Evolutionary conservation across 768 basidiomycete species (phyloP).

Genomic region (Leccinum subtestaceum): DNA sequence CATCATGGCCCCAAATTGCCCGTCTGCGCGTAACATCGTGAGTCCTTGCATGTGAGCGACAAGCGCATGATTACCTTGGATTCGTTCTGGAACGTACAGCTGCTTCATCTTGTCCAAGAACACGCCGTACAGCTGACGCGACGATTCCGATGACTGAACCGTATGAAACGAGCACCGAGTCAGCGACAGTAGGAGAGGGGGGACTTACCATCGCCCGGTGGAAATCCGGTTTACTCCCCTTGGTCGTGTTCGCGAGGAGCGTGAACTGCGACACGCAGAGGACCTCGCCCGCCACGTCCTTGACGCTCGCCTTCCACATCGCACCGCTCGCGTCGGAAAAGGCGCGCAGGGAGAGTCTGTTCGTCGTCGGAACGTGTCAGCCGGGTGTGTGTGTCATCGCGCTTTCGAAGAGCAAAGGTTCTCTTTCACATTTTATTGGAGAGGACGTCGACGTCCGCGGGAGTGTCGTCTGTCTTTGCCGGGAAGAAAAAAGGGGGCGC

Average conservation of each 20-base stretch:
- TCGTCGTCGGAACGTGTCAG: conserved; percentile 7
- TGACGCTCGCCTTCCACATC: conserved; percentile 88
- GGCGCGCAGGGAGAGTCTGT: conserved; percentile 47
- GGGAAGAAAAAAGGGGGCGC: not conserved
- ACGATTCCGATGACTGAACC: conserved; percentile 53
- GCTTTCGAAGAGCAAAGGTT: conserved; percentile 16
- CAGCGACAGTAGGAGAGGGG: not conserved
- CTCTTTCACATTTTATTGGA: conserved; percentile 81
- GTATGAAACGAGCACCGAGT: no score
- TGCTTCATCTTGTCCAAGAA: conserved; percentile 69
- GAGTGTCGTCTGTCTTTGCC: conserved; percentile 70
- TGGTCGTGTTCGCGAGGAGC: conserved; percentile 79
- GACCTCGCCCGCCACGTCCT: conserved; percentile 86
- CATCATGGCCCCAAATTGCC: conserved; percentile 98
- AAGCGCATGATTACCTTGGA: conserved; percentile 56
- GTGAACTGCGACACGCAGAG: conserved; percentile 97
- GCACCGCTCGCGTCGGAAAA: conserved; percentile 62
- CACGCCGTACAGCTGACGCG: conserved; percentile 64
- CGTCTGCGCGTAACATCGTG: conserved; percentile 50
- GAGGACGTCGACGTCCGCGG: conserved; percentile 65
- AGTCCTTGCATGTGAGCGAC: not conserved
- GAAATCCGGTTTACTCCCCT: conserved; percentile 91
- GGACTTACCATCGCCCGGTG: conserved; percentile 83
- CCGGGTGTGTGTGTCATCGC: not conserved
- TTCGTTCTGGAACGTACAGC: conserved; percentile 68